Percentiles rank a stretch among this genome's conserved stretches.
These are phyloP conservation scores for Jaltomata sinuosa DNA, from an alignment of 257 asterid species.

Conservation along the genomic window DNA sequence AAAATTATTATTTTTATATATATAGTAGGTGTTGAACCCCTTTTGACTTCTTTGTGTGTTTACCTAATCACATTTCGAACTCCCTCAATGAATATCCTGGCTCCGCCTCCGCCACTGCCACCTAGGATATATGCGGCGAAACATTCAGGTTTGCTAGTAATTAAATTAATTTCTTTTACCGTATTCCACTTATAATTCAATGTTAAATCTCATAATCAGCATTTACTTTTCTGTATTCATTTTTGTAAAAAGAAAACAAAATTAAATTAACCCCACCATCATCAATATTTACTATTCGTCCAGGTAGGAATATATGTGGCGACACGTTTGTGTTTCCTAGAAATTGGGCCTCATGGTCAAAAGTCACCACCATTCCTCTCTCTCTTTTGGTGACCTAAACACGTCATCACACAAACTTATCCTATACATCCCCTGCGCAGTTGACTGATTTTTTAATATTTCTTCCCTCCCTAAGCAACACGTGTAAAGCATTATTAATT, in stretches of 20 bases:
- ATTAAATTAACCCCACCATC: neutral
- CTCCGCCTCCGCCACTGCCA: too few relatives aligned
- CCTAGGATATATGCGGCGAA: neutral
- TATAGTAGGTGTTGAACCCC: too few relatives aligned
- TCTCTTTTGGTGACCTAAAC: neutral
- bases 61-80: too few relatives aligned
- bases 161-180: neutral
- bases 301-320: neutral
- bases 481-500: neutral
- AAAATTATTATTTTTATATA: too few relatives aligned
- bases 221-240: neutral
- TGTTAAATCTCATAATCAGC: neutral
- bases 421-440: neutral
- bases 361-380: neutral
- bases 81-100: too few relatives aligned
- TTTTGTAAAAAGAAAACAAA: neutral
- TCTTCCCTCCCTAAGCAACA: neutral
- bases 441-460: neutral
- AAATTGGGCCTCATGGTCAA: neutral
- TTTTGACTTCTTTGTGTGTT: too few relatives aligned
- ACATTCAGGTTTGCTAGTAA: neutral
- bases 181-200: neutral
- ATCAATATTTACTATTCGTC: neutral
- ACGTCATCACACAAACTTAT: neutral
- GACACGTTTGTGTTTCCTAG: neutral